phyloP scores from a whole-genome alignment of 208 protist genomes.

The Endotrypanum monterogeii region DNA sequence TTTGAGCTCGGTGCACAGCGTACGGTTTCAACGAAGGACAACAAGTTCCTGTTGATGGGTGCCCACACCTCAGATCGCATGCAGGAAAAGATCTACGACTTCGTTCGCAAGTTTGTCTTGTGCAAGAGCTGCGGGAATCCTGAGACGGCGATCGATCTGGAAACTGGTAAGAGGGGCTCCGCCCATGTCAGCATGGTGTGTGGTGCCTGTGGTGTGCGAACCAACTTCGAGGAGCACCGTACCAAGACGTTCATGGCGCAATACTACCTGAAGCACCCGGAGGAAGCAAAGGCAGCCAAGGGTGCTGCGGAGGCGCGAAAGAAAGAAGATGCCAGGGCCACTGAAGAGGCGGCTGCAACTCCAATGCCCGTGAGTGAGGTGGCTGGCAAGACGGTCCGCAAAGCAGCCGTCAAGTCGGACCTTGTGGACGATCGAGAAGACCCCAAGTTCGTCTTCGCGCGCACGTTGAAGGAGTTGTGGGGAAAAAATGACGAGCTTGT shows the following conservation, averaged over 20 bases:
- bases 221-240: conserved; percentile 40
- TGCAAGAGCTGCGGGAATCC: conserved; percentile 91
- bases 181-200: conserved; percentile 59
- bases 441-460: conserved; percentile 43
- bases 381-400: conserved; percentile 4
- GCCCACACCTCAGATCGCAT: conserved; percentile 73
- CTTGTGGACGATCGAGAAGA: conserved; percentile 44
- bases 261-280: conserved; percentile 78
- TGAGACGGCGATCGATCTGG: conserved; percentile 71
- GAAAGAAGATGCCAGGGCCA: conserved; percentile 32
- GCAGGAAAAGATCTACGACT: conserved; percentile 87
- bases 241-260: conserved; percentile 58
- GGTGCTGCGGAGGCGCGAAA: conserved; percentile 44
- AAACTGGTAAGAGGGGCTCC: conserved; percentile 49
- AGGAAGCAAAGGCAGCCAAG: conserved; percentile 51
- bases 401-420: conserved; percentile 29
- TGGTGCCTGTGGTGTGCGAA: conserved; percentile 71
- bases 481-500: conserved; percentile 43
- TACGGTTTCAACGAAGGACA: conserved; percentile 77
- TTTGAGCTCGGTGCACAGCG: conserved; percentile 84
- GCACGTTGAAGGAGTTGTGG: conserved; percentile 46
- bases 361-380: conserved; percentile 14
- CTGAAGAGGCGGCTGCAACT: conserved; percentile 25
- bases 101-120: conserved; percentile 85
- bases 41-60: conserved; percentile 92